phyloP scores from a whole-genome alignment of 306 rosid genomes.

The Cyamopsis tetragonoloba region DNA sequence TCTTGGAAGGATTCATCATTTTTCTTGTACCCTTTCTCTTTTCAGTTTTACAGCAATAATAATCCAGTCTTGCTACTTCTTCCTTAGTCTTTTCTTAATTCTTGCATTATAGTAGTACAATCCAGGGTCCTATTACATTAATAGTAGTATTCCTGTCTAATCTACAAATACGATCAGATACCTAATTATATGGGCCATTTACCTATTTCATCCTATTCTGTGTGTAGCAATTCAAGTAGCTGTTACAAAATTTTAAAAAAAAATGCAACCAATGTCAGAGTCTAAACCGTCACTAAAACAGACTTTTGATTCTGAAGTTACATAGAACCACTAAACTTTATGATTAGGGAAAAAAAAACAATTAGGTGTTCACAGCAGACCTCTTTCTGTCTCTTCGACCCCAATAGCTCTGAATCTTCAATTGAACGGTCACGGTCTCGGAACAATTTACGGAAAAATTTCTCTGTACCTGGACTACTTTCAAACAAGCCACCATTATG shows the following conservation, averaged over 20 bases:
- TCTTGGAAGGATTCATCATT: no score
- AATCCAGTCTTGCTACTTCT: no score
- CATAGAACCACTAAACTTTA: neutral
- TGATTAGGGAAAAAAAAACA: neutral
- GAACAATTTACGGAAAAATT: constrained; percentile 87
- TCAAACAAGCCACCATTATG: constrained; percentile 49
- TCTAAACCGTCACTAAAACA: constrained; percentile 13
- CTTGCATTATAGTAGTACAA: no score
- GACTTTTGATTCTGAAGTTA: neutral
- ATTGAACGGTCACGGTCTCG: constrained; percentile 90
- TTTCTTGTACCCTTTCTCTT: no score
- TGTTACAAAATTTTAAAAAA: constrained; percentile 7
- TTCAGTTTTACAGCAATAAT: no score
- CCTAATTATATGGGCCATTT: neutral
- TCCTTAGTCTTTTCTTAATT: no score
- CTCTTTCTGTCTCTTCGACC: constrained; percentile 79
- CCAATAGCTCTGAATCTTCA: constrained; percentile 92
- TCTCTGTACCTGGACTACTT: constrained; percentile 95
- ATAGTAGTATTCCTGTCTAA: neutral
- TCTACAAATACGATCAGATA: constrained; percentile 13
- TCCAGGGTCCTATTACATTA: no score
- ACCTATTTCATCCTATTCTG: neutral
- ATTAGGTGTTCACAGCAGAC: constrained; percentile 36
- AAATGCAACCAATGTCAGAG: neutral
- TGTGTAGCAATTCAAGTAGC: neutral